Evolutionary conservation across 208 protist species (phyloP).

Genomic region (Tritrichomonas musculus): DNA sequence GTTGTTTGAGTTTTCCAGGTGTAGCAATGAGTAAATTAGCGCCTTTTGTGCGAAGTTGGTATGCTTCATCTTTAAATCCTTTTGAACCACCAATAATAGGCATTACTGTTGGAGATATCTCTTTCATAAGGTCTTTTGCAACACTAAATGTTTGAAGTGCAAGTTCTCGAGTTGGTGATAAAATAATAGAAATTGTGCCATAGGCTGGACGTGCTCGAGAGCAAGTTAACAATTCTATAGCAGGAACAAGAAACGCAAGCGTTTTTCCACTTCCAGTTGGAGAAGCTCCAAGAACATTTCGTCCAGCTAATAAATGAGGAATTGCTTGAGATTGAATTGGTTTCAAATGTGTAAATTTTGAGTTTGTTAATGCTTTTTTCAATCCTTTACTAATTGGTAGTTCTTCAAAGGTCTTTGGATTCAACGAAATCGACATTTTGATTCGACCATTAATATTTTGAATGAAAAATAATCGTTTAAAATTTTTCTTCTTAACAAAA

Average conservation of each 20-base stretch:
- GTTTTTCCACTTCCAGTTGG: slow-evolving; percentile 96
- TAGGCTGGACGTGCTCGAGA: slow-evolving; percentile 72
- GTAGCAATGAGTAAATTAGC: slow-evolving; percentile 97
- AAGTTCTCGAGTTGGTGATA: slow-evolving; percentile 95
- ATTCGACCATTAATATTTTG: too few relatives aligned
- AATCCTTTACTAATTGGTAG: neutral
- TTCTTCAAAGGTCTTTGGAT: neutral
- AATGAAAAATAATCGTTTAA: too few relatives aligned
- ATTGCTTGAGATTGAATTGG: slow-evolving; percentile 85
- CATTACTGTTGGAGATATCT: slow-evolving; percentile 67
- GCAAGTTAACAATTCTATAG: slow-evolving; percentile 75
- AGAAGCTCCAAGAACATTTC: slow-evolving; percentile 93
- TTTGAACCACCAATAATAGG: slow-evolving; percentile 92
- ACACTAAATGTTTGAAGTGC: slow-evolving; percentile 96
- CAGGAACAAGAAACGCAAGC: slow-evolving; percentile 90
- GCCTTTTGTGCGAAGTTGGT: slow-evolving; percentile 61
- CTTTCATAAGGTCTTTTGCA: slow-evolving; percentile 62
- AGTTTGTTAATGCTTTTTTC: slow-evolving; percentile 41
- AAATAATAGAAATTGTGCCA: slow-evolving; percentile 87
- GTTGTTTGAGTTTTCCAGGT: slow-evolving; percentile 92
- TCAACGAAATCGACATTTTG: neutral
- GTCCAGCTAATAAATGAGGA: slow-evolving; percentile 76
- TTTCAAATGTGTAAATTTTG: slow-evolving; percentile 79
- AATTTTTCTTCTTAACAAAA: too few relatives aligned
- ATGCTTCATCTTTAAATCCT: slow-evolving; percentile 76